Base-by-base conservation (phyloP, 768 basidiomycete genomes). In the Lentinula sp. region DNA sequence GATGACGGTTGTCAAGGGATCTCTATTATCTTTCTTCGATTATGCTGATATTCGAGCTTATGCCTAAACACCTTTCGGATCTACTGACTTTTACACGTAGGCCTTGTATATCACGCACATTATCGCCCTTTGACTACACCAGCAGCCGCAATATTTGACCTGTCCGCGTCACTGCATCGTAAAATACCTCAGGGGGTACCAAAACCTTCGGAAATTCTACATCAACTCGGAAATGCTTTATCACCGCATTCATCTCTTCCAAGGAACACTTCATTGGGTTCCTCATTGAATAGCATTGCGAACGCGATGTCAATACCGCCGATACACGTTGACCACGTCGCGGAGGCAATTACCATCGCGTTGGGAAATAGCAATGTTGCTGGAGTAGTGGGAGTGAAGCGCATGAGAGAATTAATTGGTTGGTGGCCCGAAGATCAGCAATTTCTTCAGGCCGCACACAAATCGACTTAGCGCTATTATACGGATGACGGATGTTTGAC, bases 21-120 rank as follows among this genome's bases (percentile, higher is more conserved):
- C 3, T 8, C 9, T 3, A 39, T 8, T 2, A 7, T 39, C 37
- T 3, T 39, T 3, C 5, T 2, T 39, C 37, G 11, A 13, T 8
- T 39, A 39, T 39, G 37, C 3, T 39, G 7, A 39, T 28, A 28
- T 28, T 28, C 3, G 28, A 28, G 28, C 28, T 28, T 28, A 28
- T 28, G 28, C 28, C 2, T 28, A 31, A 62, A 63, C 62, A 62
- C 64, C 63, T 63, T 63, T 60, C 49, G 52, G 43, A 52, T 35
- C 21, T 62, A 16, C 63, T 34, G 57, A 65, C 45, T 52, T 65
- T 48, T 39, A 23, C 54, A 40, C 59, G 55, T 70, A 94, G 97
- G 95, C 64, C 78, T 99, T 57, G 93, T 99, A 66, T 98, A 98
- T 74, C 96, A 98, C 70, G 90, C 96, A 8, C 94, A 97, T 73